Evolutionary conservation across 805 yeast species (phyloP).

Genomic region (Groenewaldozyma tartarivorans): DNA sequence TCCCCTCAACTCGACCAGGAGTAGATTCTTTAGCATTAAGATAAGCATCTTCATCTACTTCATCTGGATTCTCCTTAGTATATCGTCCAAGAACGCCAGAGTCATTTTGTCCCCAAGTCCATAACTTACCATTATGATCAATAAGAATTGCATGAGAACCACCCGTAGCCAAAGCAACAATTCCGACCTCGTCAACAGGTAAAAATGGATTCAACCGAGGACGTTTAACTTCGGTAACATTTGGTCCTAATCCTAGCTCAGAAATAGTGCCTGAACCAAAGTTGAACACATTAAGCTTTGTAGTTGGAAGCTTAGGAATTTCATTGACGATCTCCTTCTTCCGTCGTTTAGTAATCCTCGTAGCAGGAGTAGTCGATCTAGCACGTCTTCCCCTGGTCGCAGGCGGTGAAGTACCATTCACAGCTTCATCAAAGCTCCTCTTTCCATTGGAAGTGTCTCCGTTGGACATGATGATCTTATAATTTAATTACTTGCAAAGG

Average conservation of each 20-base stretch:
- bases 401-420: no score
- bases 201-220: slow-evolving; percentile 84
- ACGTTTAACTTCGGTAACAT: slow-evolving; percentile 87
- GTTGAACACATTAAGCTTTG: slow-evolving; percentile 67
- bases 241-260: slow-evolving; percentile 95
- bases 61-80: slow-evolving; percentile 44
- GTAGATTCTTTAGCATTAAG: slow-evolving; percentile 84
- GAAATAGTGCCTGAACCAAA: slow-evolving; percentile 98
- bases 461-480: no score
- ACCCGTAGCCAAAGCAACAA: slow-evolving; percentile 86
- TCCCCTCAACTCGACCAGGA: slow-evolving; percentile 67
- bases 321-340: no score
- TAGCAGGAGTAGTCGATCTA: no score
- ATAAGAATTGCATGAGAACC: slow-evolving; percentile 91
- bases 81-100: slow-evolving; percentile 86
- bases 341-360: no score
- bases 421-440: no score
- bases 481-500: no score
- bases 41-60: slow-evolving; percentile 66
- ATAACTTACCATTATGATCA: slow-evolving; percentile 65
- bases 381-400: no score
- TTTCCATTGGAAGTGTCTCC: no score
- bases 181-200: slow-evolving; percentile 49
- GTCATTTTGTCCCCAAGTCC: slow-evolving; percentile 99
- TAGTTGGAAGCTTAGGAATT: slow-evolving; percentile 28